These are phyloP conservation scores for Aspergillus taichungensis DNA, from an alignment of 495 filamentous ascomycete genomes.

Conservation along the genomic window DNA sequence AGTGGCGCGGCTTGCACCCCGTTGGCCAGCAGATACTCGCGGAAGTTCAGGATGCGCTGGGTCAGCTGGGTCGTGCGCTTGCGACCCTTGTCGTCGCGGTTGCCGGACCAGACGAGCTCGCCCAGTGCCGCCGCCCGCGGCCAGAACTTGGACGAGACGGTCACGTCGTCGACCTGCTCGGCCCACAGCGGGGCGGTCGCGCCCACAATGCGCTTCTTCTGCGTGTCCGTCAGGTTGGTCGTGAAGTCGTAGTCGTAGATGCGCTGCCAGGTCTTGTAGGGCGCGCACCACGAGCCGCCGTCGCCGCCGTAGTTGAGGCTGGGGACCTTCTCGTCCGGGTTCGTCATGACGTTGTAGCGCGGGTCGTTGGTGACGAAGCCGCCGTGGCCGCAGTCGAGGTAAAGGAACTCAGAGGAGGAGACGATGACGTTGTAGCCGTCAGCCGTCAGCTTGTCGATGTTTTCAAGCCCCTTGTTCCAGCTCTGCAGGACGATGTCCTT, in stretches of 20 bases:
- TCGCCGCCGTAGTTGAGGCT: conserved; percentile 47
- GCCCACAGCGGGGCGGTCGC: conserved; percentile 45
- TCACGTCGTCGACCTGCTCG: conserved; percentile 46
- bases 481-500: conserved; percentile 45
- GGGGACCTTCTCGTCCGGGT: conserved; percentile 30
- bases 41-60: conserved; percentile 48
- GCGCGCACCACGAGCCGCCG: conserved; percentile 50
- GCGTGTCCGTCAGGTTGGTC: conserved; percentile 32
- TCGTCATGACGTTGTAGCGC: conserved; percentile 42
- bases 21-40: conserved; percentile 48
- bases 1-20: conserved; percentile 39
- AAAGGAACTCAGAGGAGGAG: conserved; percentile 45
- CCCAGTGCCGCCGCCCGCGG: conserved; percentile 47
- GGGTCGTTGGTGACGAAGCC: conserved; percentile 47
- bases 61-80: conserved; percentile 45
- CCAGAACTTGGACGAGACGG: conserved; percentile 42
- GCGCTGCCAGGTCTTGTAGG: conserved; percentile 54
- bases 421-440: conserved; percentile 47
- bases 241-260: conserved; percentile 55
- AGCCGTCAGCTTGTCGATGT: conserved; percentile 44
- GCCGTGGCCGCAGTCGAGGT: conserved; percentile 48
- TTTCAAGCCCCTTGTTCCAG: conserved; percentile 45
- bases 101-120: conserved; percentile 48
- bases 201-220: conserved; percentile 40
- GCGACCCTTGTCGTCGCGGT: conserved; percentile 34